Evolutionary conservation across 352 stramenopile genomes (phyloP), one percentile per base, ranked within the genome.

Genomic region (Globisporangium nunn): DNA sequence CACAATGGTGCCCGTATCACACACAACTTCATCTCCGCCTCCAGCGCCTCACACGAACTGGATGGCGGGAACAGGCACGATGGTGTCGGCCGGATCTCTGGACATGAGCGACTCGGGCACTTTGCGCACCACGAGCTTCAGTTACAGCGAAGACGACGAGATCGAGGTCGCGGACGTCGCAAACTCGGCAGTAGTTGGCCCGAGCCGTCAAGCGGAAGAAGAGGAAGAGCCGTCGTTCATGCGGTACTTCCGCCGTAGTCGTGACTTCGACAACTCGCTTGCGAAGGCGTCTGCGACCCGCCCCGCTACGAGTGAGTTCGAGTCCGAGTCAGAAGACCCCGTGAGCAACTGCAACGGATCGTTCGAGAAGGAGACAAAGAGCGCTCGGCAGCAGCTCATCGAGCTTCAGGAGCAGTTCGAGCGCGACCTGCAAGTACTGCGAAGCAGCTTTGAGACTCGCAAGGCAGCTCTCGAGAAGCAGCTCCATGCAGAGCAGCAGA

Each of bases 171-270:
- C 49, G 2, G 30, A 52, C 7, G 14, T 29, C 18, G 35, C 43
- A 17, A 48, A 15, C 6, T 23, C n/a, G 6, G 3, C 6, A 4
- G 43, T 7, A 3, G 43, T 12, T n/a, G 43, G 10, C 43, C 43
- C 18, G 43, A 12, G 23, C 23, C 43, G 15, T 23, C 43, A 29
- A 17, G 31, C 14, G 18, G 29, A 41, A 2, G 54, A 54, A 47
- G 54, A 54, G 11, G 73, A 54, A 8, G 73, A 92, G 62, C 80
- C 82, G 33, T 87, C 82, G 18, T 92, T 92, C 64, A 92, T 92
- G 78, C 90, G 88, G 52, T 92, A 89, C 64, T 89, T 92, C 62
- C 71, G 79, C 31, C 59, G 59, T 17, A 61, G 59, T 40, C 47
- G 49, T 14, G 23, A 68, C 35, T 56, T 62, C 30, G 30, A 61